A percentile compares a stretch with the other conserved stretches of the same genome.
These are phyloP conservation scores for Lomentospora prolificans DNA, from an alignment of 2,329 filamentous ascomycete species.

Conservation along the genomic window DNA sequence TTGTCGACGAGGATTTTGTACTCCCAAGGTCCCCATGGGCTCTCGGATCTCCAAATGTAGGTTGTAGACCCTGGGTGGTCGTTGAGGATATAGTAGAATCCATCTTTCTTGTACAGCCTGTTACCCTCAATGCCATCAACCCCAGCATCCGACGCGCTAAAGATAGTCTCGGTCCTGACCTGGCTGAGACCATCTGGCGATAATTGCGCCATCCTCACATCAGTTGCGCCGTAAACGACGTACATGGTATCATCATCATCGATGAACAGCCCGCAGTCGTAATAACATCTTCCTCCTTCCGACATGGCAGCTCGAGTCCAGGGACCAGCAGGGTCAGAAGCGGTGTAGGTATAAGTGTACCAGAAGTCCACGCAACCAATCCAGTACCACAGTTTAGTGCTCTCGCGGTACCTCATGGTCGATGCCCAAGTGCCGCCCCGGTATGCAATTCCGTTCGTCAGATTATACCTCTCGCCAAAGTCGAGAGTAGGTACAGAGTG, in stretches of 20 bases:
- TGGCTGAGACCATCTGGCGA: slow-evolving; percentile 35
- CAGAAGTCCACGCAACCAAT: slow-evolving; percentile 42
- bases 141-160: slow-evolving; percentile 23
- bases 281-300: slow-evolving; percentile 32
- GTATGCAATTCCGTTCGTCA: slow-evolving; percentile 31
- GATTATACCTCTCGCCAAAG: slow-evolving; percentile 38
- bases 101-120: slow-evolving; percentile 48
- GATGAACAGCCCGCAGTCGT: slow-evolving; percentile 47
- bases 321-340: slow-evolving; percentile 27
- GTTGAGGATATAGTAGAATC: slow-evolving; percentile 43
- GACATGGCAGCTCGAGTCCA: slow-evolving; percentile 28
- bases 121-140: slow-evolving; percentile 35
- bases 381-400: slow-evolving; percentile 43
- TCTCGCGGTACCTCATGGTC: slow-evolving; percentile 38
- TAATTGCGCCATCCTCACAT: slow-evolving; percentile 41
- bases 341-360: slow-evolving; percentile 44
- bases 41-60: slow-evolving; percentile 38
- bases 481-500: slow-evolving; percentile 34
- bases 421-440: slow-evolving; percentile 29
- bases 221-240: slow-evolving; percentile 40
- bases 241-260: slow-evolving; percentile 52
- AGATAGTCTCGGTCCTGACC: slow-evolving; percentile 33
- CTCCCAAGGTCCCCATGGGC: slow-evolving; percentile 43
- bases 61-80: slow-evolving; percentile 32
- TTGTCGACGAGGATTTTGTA: slow-evolving; percentile 30